Evolutionary conservation across 192 early-diverging fungal genomes (phyloP).

Genomic region (Linnemannia zychae): DNA sequence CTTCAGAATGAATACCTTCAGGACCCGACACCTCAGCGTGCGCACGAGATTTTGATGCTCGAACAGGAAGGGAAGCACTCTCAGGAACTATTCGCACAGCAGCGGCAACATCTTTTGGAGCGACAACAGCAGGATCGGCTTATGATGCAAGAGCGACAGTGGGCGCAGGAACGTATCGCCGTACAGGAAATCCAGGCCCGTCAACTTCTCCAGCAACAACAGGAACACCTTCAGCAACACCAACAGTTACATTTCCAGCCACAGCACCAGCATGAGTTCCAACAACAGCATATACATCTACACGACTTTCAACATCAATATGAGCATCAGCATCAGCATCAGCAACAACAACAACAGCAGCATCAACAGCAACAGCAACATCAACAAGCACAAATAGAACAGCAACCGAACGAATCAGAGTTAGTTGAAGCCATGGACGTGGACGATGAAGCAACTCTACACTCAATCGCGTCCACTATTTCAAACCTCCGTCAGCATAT

Average conservation of each 20-base stretch:
- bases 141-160: constrained; percentile 46
- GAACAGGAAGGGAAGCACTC: constrained; percentile 27
- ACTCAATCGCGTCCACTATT: constrained; percentile 41
- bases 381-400: background rate
- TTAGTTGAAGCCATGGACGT: constrained; percentile 48
- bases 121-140: constrained; percentile 38
- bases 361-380: constrained; percentile 4
- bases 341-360: constrained; percentile 8
- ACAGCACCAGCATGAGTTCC: background rate
- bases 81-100: constrained; percentile 41
- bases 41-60: constrained; percentile 43
- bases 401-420: background rate
- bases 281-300: background rate
- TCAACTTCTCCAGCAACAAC: constrained; percentile 26
- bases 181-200: constrained; percentile 12
- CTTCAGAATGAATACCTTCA: constrained; percentile 29
- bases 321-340: background rate
- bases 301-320: background rate
- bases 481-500: constrained; percentile 26
- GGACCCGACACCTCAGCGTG: constrained; percentile 25
- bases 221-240: constrained; percentile 24
- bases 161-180: constrained; percentile 39
- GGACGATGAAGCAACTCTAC: constrained; percentile 29
- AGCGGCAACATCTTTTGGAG: constrained; percentile 42
- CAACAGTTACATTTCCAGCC: background rate